Base-by-base conservation (phyloP, 1,284 basidiomycete species). In the Naganishia sp. region DNA sequence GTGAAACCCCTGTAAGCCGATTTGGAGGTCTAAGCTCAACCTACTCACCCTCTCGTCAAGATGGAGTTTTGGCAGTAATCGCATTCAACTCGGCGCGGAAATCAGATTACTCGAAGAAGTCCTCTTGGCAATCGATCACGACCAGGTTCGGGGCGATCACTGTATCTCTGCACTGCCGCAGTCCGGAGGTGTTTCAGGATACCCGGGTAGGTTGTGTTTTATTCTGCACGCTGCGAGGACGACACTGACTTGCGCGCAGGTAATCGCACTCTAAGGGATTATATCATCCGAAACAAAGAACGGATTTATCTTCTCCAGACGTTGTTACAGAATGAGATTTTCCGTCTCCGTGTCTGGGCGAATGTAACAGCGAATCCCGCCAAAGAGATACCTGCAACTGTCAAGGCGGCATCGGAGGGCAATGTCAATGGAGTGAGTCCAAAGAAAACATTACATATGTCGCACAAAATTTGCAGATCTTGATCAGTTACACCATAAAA, bases 11-110 rank as follows among this genome's bases (percentile, higher is more conserved):
- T 92, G 92, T 94, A 75, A 78, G 89, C 80, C 1, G 2, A n/a
- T n/a, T 53, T 5, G 16, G 11, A 11, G 16, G 45, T 21, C 39
- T 9, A 28, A 13, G 7, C 15, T 4, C 6, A n/a, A 16, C 23
- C 21, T 28, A 23, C 42, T 23, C 21, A 28, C 25, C 48, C 25
- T 43, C 33, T 45, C 18, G 9, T 10, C 43, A 67, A 94, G 92
- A 72, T 99, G 95, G 94, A 89, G 93, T 6, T 97, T 89, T 76
- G 96, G 95, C 33, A 89, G 91, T 28, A 92, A 92, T 79, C 86
- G 92, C 4, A 86, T 93, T 15, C 94, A 98, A 79, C 82, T 96
- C 23, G 87, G 89, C 67, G 87, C 90, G 0, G 95, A 99, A 75
- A 86, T 95, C 75, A 90, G 89, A 77, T 83, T 94, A 0, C 80